A percentile compares a stretch with the other conserved stretches of the same genome.
Evolutionary conservation across 805 yeast genomes (phyloP).

Genomic region (Lachancea meyersii): DNA sequence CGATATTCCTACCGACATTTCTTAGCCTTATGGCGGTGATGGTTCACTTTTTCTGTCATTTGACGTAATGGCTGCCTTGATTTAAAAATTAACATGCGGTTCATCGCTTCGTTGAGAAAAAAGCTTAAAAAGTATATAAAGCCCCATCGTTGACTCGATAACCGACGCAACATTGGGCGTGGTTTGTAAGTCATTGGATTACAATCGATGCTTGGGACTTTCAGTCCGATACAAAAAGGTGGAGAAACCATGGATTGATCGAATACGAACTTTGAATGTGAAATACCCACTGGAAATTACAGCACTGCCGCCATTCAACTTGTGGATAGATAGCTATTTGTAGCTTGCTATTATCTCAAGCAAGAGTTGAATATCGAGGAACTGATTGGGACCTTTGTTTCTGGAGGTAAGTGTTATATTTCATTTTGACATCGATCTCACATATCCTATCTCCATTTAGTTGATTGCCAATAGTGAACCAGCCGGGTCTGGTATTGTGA

Average conservation of each 20-base stretch:
- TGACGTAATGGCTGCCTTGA: slow-evolving; percentile 1
- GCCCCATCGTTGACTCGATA: neutral
- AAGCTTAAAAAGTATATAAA: slow-evolving; percentile 1
- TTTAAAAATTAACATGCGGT: slow-evolving; percentile 5
- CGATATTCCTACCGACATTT: neutral
- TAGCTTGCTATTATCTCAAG: no score
- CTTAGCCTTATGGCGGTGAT: neutral
- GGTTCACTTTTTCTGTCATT: neutral
- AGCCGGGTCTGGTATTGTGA: slow-evolving; percentile 81
- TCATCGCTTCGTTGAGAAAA: neutral
- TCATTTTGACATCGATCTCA: slow-evolving; percentile 50
- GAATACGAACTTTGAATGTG: no score
- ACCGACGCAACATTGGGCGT: no score
- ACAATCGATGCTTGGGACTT: no score
- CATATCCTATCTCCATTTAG: slow-evolving; percentile 51
- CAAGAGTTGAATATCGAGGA: neutral
- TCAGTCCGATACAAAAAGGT: no score
- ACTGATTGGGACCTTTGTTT: neutral
- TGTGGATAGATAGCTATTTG: no score
- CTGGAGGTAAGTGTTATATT: slow-evolving; percentile 28
- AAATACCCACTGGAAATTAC: no score
- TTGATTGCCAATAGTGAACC: slow-evolving; percentile 87
- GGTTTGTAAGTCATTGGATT: no score
- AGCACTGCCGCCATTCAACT: no score
- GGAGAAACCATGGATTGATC: no score